phyloP scores from a whole-genome alignment of 2,329 filamentous ascomycete species.

The Alternaria infectoria region DNA sequence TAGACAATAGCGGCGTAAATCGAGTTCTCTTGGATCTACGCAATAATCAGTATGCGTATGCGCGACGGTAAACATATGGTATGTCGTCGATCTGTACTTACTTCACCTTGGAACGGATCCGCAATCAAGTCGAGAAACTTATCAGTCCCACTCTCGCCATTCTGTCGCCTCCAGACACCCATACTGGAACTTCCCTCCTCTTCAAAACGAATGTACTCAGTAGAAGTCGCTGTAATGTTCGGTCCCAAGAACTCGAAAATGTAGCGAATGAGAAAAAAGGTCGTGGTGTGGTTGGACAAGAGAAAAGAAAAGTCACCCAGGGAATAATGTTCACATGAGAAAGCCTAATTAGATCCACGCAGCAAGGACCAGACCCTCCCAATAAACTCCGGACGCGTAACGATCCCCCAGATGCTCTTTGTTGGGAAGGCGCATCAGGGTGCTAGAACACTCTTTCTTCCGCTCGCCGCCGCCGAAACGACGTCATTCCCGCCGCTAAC shows the following conservation, averaged over 20 bases:
- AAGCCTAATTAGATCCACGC: not conserved
- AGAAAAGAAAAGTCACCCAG: not conserved
- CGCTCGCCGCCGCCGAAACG: conserved; percentile 5
- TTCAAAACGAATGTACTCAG: conserved; percentile 10
- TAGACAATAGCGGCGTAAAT: conserved; percentile 81
- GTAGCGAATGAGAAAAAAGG: not conserved
- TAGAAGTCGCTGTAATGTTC: not conserved
- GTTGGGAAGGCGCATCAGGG: conserved; percentile 6
- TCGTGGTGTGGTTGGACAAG: not conserved
- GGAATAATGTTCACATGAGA: not conserved
- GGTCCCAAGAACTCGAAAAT: not conserved
- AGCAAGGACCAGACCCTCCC: not conserved
- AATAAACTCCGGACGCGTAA: conserved; percentile 9
- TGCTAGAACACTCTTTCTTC: conserved; percentile 13
- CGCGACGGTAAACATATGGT: not conserved
- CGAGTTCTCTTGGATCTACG: conserved; percentile 65
- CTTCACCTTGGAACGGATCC: conserved; percentile 48
- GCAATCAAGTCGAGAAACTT: conserved; percentile 50
- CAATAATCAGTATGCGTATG: not conserved
- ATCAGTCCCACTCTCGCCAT: conserved; percentile 30
- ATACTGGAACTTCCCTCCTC: conserved; percentile 8
- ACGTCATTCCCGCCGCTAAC: conserved; percentile 12
- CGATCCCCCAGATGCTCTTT: conserved; percentile 4
- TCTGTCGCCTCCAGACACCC: conserved; percentile 17
- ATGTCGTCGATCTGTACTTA: conserved; percentile 9